Base-by-base conservation (phyloP, 495 filamentous ascomycete genomes). In the Achaetomiella virescens region DNA sequence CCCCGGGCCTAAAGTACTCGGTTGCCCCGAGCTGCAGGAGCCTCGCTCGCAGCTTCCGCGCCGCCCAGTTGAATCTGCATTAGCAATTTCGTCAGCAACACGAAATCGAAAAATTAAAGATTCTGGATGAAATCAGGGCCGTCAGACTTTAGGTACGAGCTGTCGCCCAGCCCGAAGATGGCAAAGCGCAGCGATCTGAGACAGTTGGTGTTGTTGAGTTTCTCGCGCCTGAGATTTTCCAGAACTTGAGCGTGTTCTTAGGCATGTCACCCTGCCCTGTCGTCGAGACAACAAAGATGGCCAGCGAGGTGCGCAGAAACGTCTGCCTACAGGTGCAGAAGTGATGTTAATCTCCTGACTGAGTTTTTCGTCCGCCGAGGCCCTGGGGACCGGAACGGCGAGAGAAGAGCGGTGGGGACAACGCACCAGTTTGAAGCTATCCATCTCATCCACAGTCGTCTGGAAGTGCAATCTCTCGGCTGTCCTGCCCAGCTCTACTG, bases 261-360 rank as follows among this genome's bases (percentile, higher is more conserved):
- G 95, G 92, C 57, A 99, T 70, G 56, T 97, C 91, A 8, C 93
- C 93, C 71, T 99, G 95, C 6, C 93, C 93, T 2, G 93, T 96
- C 0, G 95, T 97, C 0, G 92, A 96, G 11, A 91, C 73, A 47
- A 87, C 84, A 59, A 97, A 84, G 45, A 97, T 78, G 6, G 86
- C 79, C 22, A 96, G 62, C 0, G 80, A 80, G 45, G 82, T 77
- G 27, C 78, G 69, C 42, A 75, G 54, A 17, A n/a, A 82, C 58
- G 36, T 67, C 59, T 20, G 64, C 74, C 79, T 81, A 45, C 2
- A 20, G 6, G 22, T 27, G 27, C 9, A 11, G 17, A 6, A 4
- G n/a, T 25, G 2, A 12, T 33, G 40, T 54, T 33, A 42, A 9
- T 31, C 27, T 31, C 9, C 5, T 31, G 27, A 31, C 9, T 4